Base-by-base conservation (phyloP, 331 rosid species). In the Prunus yedoensis region DNA sequence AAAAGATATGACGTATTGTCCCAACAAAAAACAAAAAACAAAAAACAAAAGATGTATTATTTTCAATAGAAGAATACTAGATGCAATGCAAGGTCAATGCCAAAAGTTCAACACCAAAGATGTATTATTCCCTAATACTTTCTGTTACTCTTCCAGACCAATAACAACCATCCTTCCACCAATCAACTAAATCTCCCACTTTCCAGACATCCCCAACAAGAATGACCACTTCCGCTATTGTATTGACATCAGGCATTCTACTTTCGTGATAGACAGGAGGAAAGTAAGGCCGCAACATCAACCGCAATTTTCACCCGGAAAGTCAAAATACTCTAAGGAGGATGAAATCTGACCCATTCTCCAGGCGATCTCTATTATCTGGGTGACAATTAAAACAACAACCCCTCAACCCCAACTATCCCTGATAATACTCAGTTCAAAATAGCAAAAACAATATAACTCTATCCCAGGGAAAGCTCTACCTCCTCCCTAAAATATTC, bases 221-320 rank as follows among this genome's bases (percentile, higher is more conserved):
- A 63, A 89, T 91, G 30, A 83, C 54, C 58, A 66, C 82, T 83
- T 84, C 88, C 25, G 81, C 75, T 75, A 81, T 80, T 69, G 83
- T 59, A 82, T 71, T 76, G n/a, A 60, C 47, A 70, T 83, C 89
- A 52, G 79, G 84, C 64, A 70, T 81, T 76, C 87, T 84, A 73
- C 90, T 86, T 83, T 86, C 83, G 32, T 21, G 70, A 78, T 66
- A 74, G 23, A 90, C 43, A 2, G 81, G 70, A 66, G 97, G 98
- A 87, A 81, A 94, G 18, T 23, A 56, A 66, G 97, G 96, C 12
- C 97, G 98, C 74, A 91, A 15, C 91, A 90, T 87, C 85, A 90
- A 72, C 73, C 80, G 75, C 84, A 43, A 60, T 6, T 74, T 77
- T 93, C 83, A 78, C 80, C 98, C 4, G 96, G 89, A 68, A 88